phyloP scores from a whole-genome alignment of 306 rosid genomes.

The Bauhinia variegata region DNA sequence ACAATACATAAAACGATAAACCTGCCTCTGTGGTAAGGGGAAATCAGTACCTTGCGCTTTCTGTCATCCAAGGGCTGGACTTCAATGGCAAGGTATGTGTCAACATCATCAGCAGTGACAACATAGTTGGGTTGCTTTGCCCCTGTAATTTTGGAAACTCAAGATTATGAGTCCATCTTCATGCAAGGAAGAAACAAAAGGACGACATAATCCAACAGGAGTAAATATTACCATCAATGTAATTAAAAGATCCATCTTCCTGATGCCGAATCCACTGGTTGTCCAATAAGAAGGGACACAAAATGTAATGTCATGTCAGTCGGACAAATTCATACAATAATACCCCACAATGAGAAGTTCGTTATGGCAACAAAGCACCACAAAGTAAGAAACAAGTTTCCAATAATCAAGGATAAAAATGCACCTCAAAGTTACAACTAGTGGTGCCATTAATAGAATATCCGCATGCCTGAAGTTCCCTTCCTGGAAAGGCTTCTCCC shows the following conservation, averaged over 20 bases:
- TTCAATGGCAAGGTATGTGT: slow-evolving; percentile 85
- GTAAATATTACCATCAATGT: slow-evolving; percentile 72
- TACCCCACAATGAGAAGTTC: slow-evolving; percentile 1
- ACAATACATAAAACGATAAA: not conserved
- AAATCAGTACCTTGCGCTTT: slow-evolving; percentile 78
- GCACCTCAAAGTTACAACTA: slow-evolving; percentile 94
- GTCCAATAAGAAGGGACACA: slow-evolving; percentile 36
- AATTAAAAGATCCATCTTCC: slow-evolving; percentile 90
- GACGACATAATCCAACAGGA: slow-evolving; percentile 26
- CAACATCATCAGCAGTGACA: slow-evolving; percentile 89
- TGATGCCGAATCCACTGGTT: slow-evolving; percentile 85
- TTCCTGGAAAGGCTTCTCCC: slow-evolving; percentile 90
- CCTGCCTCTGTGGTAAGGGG: slow-evolving; percentile 18
- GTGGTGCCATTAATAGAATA: slow-evolving; percentile 91
- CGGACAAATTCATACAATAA: slow-evolving; percentile 25
- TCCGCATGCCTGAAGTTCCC: slow-evolving; percentile 86
- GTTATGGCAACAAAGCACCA: slow-evolving; percentile 13
- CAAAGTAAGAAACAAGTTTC: slow-evolving; percentile 24
- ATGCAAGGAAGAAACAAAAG: slow-evolving; percentile 17
- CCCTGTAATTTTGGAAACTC: slow-evolving; percentile 55
- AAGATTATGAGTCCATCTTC: slow-evolving; percentile 37
- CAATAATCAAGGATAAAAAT: slow-evolving; percentile 32
- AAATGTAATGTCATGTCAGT: slow-evolving; percentile 30
- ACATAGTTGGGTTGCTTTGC: slow-evolving; percentile 95
- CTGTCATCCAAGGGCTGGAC: slow-evolving; percentile 93